These are phyloP conservation scores for Sambucus nigra DNA, from an alignment of 129 eudicot genomes.

Conservation along the genomic window DNA sequence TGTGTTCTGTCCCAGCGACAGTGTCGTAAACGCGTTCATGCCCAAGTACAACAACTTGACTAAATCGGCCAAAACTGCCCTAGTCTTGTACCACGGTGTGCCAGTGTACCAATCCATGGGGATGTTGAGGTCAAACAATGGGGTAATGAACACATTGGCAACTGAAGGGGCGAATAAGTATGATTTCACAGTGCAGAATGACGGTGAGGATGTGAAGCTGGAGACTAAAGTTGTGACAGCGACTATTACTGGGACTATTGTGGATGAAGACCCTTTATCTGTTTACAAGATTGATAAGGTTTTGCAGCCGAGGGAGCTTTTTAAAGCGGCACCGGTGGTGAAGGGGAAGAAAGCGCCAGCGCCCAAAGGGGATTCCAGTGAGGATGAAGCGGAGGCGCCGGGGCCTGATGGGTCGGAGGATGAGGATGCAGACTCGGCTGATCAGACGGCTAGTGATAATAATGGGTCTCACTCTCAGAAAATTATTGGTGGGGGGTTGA, in stretches of 20 bases:
- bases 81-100: slow-evolving; percentile 62
- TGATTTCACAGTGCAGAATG: slow-evolving; percentile 49
- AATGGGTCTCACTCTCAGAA: slow-evolving; percentile 10
- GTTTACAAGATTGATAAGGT: slow-evolving; percentile 41
- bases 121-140: slow-evolving; percentile 69
- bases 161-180: slow-evolving; percentile 73
- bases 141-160: slow-evolving; percentile 73
- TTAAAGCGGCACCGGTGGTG: slow-evolving; percentile 42
- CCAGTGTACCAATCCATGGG: slow-evolving; percentile 73
- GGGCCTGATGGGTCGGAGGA: slow-evolving; percentile 37
- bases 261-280: slow-evolving; percentile 46
- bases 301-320: slow-evolving; percentile 51
- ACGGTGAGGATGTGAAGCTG: slow-evolving; percentile 40
- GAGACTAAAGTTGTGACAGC: slow-evolving; percentile 44
- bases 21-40: slow-evolving; percentile 35
- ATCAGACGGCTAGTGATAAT: slow-evolving; percentile 30
- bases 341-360: too few species aligned
- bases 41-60: slow-evolving; percentile 76
- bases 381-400: slow-evolving; percentile 47
- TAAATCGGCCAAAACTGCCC: slow-evolving; percentile 37
- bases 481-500: slow-evolving; percentile 26
- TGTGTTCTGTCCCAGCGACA: slow-evolving; percentile 67
- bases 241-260: slow-evolving; percentile 33
- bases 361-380: slow-evolving; percentile 28
- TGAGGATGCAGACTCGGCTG: slow-evolving; percentile 38